Base-by-base conservation (phyloP, 805 yeast species). In the Brettanomyces nanus region DNA sequence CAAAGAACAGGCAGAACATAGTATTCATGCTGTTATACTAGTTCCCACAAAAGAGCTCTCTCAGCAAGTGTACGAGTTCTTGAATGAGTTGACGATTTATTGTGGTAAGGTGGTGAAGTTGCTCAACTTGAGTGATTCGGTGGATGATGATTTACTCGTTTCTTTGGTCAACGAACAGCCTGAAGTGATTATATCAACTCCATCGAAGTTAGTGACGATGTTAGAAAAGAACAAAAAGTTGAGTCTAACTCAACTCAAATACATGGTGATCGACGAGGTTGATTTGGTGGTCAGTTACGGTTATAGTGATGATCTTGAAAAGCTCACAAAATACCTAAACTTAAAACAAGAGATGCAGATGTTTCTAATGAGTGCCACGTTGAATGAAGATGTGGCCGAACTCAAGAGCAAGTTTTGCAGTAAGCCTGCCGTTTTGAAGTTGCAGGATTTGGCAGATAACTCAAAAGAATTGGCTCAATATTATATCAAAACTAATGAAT, bases 11-110 rank as follows among this genome's bases (percentile, higher is more conserved):
- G 18, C 31, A 26, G 45, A 48, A 19, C 54, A 49, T 17, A 47
- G 52, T 14, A 65, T 70, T 35, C 68, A 71, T 42, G 77, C 85
- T 34, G 73, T 92, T 21, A 71, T 92, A 22, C 63, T 92, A 36
- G 97, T 92, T 13, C 98, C 98, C 14, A 86, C 97, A 1, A 78
- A 89, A 51, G 98, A 92, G 61, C 70, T 92, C 44, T 80, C 95
- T 2, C 80, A 76, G 49, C 98, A 92, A 63, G 96, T 90, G 6
- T 58, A 70, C 21, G 70, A 74, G 41, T 84, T 89, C 47, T 51
- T 86, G 31, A 79, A 75, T 41, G 75, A 80, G 52, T 65, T 92
- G 45, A 69, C 80, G 18, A 61, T 76, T 14, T 87, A 71, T 53
- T 83, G 95, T 57, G 78, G 82, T 26, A 78, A 77, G 46, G 69